Conservation (phyloP, 2,329 filamentous ascomycete species). For the Didymella segeticola region DNA sequence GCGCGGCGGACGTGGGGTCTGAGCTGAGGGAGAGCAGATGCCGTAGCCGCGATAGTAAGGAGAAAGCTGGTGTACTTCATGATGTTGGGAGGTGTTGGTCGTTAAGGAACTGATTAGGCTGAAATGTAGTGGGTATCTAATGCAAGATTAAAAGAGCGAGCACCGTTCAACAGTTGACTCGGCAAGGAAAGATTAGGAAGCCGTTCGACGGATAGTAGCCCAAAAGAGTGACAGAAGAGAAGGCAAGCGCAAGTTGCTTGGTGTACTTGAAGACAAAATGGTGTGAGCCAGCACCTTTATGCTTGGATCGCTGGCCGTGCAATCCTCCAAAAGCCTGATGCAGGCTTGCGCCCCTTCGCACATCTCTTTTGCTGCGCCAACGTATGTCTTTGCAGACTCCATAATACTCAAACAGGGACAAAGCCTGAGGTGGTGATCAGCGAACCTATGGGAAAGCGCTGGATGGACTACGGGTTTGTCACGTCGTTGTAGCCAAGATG, state of each 20-base stretch:
- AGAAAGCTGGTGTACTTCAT: constrained; percentile 28
- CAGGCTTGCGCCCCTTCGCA: constrained; percentile 2
- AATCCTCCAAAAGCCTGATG: constrained; percentile 6
- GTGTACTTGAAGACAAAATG: constrained; percentile 4
- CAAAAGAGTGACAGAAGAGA: constrained; percentile 28
- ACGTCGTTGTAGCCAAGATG: constrained; percentile 23
- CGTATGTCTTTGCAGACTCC: constrained; percentile 12
- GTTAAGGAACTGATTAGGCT: constrained; percentile 1
- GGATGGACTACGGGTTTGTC: constrained; percentile 18
- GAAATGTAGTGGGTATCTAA: constrained; percentile 2
- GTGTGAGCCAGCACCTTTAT: constrained; percentile 11
- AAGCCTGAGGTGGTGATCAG: constrained; percentile 13
- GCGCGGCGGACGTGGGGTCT: constrained; percentile 29
- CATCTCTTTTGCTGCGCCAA: constrained; percentile 13
- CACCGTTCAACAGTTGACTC: constrained; percentile 37
- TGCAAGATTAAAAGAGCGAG: constrained; percentile 6
- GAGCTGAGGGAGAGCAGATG: constrained; percentile 24
- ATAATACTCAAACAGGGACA: constrained; percentile 22
- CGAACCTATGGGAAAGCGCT: constrained; percentile 15
- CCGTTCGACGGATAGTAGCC: constrained; percentile 34
- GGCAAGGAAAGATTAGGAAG: constrained; percentile 21
- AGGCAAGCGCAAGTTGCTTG: constrained; percentile 8
- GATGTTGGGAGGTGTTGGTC: neutral
- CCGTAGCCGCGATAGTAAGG: constrained; percentile 19
- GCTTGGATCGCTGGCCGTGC: neutral